phyloP scores from a whole-genome alignment of 441 rosid genomes.

The Erysimum pusillum region DNA sequence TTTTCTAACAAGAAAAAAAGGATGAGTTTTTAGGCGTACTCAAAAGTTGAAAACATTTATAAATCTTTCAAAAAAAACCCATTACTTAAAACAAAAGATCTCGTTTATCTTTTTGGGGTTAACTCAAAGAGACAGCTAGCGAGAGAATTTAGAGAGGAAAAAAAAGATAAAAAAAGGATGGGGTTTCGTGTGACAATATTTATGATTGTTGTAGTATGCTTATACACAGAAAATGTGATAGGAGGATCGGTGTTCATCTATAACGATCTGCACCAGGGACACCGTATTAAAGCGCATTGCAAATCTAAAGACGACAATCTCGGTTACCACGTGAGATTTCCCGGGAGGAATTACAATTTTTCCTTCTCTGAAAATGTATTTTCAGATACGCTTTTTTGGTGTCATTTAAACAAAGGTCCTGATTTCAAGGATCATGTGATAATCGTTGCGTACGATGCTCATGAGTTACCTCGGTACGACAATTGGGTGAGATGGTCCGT shows the following conservation, averaged over 20 bases:
- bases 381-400: background rate
- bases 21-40: background rate
- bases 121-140: too few species aligned
- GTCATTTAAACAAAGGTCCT: constrained; percentile 8
- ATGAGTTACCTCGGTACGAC: background rate
- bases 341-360: background rate
- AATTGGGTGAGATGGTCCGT: constrained; percentile 28
- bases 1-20: too few species aligned
- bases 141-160: too few species aligned
- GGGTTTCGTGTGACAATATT: constrained; percentile 12
- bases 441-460: constrained; percentile 1
- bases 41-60: constrained; percentile 1
- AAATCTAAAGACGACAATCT: background rate
- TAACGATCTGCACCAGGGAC: background rate
- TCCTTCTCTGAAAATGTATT: constrained; percentile 1
- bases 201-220: constrained; percentile 5
- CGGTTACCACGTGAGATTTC: constrained; percentile 20
- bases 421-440: background rate
- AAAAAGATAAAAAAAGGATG: background rate
- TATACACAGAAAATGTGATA: background rate
- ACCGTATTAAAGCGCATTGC: constrained; percentile 6
- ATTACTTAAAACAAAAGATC: background rate
- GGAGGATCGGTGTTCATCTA: constrained; percentile 33
- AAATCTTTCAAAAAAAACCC: background rate
- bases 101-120: too few species aligned